Evolutionary conservation across 1,284 basidiomycete genomes (phyloP), one percentile per base, ranked within the genome.

Genomic region (Cerrena zonata): DNA sequence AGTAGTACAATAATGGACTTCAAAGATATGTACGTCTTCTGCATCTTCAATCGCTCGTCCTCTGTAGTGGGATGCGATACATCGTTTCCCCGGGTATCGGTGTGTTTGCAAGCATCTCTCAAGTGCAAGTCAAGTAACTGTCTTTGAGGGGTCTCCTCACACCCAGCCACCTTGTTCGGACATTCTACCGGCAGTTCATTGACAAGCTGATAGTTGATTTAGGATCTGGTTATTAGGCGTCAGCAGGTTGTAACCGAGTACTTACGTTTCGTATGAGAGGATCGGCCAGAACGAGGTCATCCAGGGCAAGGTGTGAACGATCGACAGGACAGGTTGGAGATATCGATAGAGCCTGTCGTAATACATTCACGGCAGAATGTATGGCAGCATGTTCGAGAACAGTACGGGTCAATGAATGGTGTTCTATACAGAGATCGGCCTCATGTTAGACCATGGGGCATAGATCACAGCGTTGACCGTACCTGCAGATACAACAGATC

Each of bases 401-500:
- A 84, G 3, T 77, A 78, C 10, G 91, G 91, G 26, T 90, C 78
- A 18, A 82, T 69, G 60, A 92, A 89, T 2, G 90, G 89, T 43
- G 78, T 72, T 26, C 86, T 86, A 60, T 15, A 24, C 3, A 19
- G 30, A 5, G 27, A 21, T 11, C 23, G 34, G 19, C 18, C 19
- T 36, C 11, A 48, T 23, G 52, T 41, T 48, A 39, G 42, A 37
- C 37, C 45, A 50, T 45, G 37, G 11, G 18, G 5, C 30, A 45
- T 26, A 18, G 45, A 38, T 51, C 37, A 12, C 44, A 22, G 15
- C 25, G 52, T 3, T 18, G 10, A 4, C 5, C 79, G 58, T 59
- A 88, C 81, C 80, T 82, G 69, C 90, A 93, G 58, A 93, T 91
- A 56, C 89, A 91, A 61, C 90, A 93, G 47, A 86, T 74, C 82